Base-by-base conservation (phyloP, 2,329 filamentous ascomycete genomes). In the Trichoderma breve region DNA sequence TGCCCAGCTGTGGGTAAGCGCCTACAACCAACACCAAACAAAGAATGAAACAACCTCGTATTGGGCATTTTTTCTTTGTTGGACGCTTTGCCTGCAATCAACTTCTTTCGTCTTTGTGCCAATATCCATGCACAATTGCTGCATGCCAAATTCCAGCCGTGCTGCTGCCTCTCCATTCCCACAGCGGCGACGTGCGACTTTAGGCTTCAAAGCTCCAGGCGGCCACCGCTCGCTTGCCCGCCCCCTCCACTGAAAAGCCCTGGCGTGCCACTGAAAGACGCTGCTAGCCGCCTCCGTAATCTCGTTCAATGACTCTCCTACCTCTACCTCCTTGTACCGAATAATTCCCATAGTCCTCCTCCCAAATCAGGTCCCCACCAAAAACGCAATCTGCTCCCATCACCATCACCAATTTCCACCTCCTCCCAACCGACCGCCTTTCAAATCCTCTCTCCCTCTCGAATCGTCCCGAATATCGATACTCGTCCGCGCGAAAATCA, bases 351-450 rank as follows among this genome's bases (percentile, higher is more conserved):
- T n/a, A n/a, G 39, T 43, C 61, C 57, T 43, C 53, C 28, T 47
- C 67, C 43, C 30, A 34, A 34, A n/a, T n/a, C 32, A 34, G 57
- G 55, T 61, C 67, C 55, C 67, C 67, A 70, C 67, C 67, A 34
- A 70, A 68, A 70, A 51, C 57, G 36, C 57, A 70, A 62, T 61
- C 67, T 58, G 57, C 67, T 70, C 67, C 57, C 57, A 51, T 62
- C 67, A 53, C 57, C 66, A 70, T 70, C 67, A 32, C 58, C 67
- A 62, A 66, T 66, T 66, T 66, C 55, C 51, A 55, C 36, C 63
- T 60, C 39, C 28, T 69, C 39, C 67, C 67, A 62, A 36, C 57
- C 67, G 67, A 70, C 67, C 65, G 55, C 65, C 36, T 68, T 58
- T 68, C 65, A 36, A 30, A 34, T 18, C 32, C 18, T 58, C 64